These are phyloP conservation scores for Irpex sp. DNA, from an alignment of 1,284 basidiomycete species.

Conservation along the genomic window DNA sequence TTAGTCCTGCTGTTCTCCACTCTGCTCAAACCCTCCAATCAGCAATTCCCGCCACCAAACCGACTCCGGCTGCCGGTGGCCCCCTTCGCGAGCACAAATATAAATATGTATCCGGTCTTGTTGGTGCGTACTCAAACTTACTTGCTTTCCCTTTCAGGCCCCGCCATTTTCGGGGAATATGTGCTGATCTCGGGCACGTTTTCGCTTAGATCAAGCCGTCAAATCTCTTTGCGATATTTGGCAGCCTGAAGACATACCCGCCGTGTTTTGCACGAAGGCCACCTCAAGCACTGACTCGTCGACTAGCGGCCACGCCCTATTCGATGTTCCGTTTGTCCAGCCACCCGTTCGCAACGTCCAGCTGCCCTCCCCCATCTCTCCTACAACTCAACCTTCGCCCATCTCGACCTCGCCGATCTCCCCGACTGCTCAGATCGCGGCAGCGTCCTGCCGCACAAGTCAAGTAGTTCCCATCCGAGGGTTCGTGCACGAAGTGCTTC, in stretches of 20 bases:
- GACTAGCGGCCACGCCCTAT: constrained; percentile 15
- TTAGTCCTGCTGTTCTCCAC: constrained; percentile 33
- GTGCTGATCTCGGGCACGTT: constrained; percentile 1
- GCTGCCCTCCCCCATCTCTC: constrained; percentile 45
- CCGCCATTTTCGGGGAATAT: constrained; percentile 8
- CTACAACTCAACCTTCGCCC: constrained; percentile 34
- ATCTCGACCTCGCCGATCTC: constrained; percentile 18
- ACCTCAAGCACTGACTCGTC: constrained; percentile 27
- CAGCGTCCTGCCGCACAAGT: constrained; percentile 19
- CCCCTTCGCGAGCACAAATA: constrained; percentile 50
- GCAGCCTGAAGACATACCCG: constrained; percentile 68
- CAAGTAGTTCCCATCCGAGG: constrained; percentile 56
- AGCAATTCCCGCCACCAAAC: not conserved
- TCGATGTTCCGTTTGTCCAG: constrained; percentile 18
- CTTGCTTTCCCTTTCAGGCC: constrained; percentile 15
- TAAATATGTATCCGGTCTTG: constrained; percentile 60
- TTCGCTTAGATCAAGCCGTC: constrained; percentile 64
- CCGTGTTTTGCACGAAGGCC: constrained; percentile 46
- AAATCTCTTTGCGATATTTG: constrained; percentile 72
- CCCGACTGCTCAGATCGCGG: constrained; percentile 16
- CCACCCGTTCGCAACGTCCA: constrained; percentile 34
- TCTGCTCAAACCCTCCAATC: constrained; percentile 27
- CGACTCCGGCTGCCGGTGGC: constrained; percentile 18
- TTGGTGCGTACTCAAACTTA: constrained; percentile 48
- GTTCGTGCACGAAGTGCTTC: constrained; percentile 76